A percentile compares a stretch with the other conserved stretches of the same genome.
These are phyloP conservation scores for Musa acuminata DNA, from an alignment of 176 grass and related monocot species.

Conservation along the genomic window DNA sequence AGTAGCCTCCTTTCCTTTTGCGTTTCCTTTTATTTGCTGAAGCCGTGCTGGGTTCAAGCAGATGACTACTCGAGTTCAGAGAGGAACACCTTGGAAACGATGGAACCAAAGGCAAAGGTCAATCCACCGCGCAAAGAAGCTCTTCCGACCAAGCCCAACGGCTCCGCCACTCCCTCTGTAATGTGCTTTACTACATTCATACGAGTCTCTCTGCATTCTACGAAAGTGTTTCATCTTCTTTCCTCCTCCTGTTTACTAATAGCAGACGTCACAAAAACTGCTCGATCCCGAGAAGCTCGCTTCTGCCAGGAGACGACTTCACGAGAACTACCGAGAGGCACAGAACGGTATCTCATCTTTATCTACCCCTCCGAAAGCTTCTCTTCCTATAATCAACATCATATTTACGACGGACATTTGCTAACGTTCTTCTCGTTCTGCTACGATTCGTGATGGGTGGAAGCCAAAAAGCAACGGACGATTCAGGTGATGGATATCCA, in stretches of 20 bases:
- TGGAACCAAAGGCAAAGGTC: neutral
- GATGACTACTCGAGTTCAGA: neutral
- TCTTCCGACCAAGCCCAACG: slow-evolving; percentile 16
- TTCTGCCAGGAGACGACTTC: slow-evolving; percentile 59
- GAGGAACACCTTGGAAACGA: neutral
- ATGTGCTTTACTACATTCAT: neutral
- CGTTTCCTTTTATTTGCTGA: too few species aligned
- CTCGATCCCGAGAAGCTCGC: slow-evolving; percentile 35
- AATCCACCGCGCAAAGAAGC: slow-evolving; percentile 4
- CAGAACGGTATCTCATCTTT: slow-evolving; percentile 35
- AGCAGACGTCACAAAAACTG: neutral
- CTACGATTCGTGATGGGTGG: neutral
- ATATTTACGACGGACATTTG: neutral
- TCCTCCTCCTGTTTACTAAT: too few species aligned
- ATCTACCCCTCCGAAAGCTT: neutral
- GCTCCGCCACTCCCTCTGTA: neutral
- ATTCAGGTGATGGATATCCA: slow-evolving; percentile 71
- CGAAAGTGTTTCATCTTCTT: too few species aligned
- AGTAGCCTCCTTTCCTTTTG: too few species aligned
- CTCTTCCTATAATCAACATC: neutral
- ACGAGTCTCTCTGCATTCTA: too few species aligned
- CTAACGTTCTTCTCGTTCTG: neutral
- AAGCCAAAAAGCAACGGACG: slow-evolving; percentile 69
- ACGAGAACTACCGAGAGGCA: slow-evolving; percentile 72
- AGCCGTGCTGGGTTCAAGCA: neutral